These are phyloP conservation scores for Starmerella khaoyaiensis DNA, from an alignment of 805 yeast genomes.

Conservation along the genomic window DNA sequence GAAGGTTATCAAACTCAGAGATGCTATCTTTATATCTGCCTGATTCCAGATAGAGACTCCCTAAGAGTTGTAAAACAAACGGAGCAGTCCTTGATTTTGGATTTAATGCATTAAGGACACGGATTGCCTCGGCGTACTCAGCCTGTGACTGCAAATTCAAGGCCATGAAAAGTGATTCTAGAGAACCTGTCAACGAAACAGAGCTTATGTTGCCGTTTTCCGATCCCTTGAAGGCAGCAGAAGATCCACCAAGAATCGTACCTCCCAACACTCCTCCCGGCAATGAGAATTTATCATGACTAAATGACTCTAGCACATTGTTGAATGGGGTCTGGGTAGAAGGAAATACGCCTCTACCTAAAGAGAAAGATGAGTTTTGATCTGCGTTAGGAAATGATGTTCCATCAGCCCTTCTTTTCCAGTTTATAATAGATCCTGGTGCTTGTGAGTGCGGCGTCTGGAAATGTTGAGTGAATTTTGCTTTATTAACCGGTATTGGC, in stretches of 20 bases:
- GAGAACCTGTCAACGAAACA: too few relatives aligned
- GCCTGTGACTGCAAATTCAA: slow-evolving; percentile 29
- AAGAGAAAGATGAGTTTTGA: slow-evolving; percentile 14
- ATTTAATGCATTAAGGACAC: slow-evolving; percentile 53
- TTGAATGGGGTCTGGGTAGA: too few relatives aligned
- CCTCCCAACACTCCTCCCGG: neutral
- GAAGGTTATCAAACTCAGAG: slow-evolving; percentile 44
- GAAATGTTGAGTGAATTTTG: too few relatives aligned
- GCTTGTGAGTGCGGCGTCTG: too few relatives aligned
- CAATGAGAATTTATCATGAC: too few relatives aligned
- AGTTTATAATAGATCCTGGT: too few relatives aligned
- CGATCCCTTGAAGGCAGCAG: neutral
- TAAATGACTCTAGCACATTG: too few relatives aligned
- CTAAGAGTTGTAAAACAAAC: slow-evolving; percentile 72
- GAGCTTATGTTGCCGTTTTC: slow-evolving; percentile 6
- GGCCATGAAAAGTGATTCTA: slow-evolving; percentile 10
- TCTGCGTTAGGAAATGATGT: slow-evolving; percentile 12
- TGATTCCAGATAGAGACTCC: slow-evolving; percentile 72
- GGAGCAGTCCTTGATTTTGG: slow-evolving; percentile 55
- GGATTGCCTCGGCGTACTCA: slow-evolving; percentile 70
- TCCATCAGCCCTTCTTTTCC: too few relatives aligned
- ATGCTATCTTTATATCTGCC: slow-evolving; percentile 73
- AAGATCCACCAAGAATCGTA: too few relatives aligned
- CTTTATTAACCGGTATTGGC: slow-evolving; percentile 1
- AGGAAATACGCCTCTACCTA: slow-evolving; percentile 14